A percentile compares a stretch with the other conserved stretches of the same genome.
phyloP scores from a whole-genome alignment of 2,329 filamentous ascomycete species.

The Talaromyces verruculosus region DNA sequence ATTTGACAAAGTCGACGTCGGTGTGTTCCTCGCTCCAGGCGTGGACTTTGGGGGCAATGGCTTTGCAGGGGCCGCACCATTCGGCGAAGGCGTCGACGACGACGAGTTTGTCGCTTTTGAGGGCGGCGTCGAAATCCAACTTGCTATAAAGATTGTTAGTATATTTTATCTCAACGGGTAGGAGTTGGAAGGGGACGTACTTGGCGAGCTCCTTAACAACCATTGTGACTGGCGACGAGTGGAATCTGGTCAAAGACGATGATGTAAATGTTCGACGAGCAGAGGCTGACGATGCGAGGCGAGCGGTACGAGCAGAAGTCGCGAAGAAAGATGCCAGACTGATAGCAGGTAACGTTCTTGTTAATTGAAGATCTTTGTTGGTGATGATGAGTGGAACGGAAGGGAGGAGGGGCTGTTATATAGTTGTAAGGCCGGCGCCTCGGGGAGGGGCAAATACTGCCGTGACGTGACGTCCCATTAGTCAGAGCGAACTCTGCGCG shows the following conservation, averaged over 20 bases:
- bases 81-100: conserved; percentile 83
- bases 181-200: conserved; percentile 36
- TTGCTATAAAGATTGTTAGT: conserved; percentile 47
- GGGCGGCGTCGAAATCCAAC: conserved; percentile 57
- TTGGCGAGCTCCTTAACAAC: conserved; percentile 45
- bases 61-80: conserved; percentile 96
- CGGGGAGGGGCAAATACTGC: conserved; percentile 5
- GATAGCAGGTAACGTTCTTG: neutral
- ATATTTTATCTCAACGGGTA: conserved; percentile 25
- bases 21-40: conserved; percentile 61
- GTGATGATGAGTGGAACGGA: neutral
- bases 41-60: conserved; percentile 73
- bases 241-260: conserved; percentile 38
- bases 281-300: neutral
- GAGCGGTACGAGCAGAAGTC: conserved; percentile 1
- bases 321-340: conserved; percentile 6
- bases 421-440: neutral
- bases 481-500: neutral
- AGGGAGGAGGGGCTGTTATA: conserved; percentile 9
- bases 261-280: conserved; percentile 30
- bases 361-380: neutral
- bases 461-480: conserved; percentile 10
- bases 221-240: conserved; percentile 47
- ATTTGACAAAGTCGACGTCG: conserved; percentile 74
- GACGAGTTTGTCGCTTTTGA: conserved; percentile 55